phyloP scores from a whole-genome alignment of 139 green algal genomes.

The Bryopsis sp. region DNA sequence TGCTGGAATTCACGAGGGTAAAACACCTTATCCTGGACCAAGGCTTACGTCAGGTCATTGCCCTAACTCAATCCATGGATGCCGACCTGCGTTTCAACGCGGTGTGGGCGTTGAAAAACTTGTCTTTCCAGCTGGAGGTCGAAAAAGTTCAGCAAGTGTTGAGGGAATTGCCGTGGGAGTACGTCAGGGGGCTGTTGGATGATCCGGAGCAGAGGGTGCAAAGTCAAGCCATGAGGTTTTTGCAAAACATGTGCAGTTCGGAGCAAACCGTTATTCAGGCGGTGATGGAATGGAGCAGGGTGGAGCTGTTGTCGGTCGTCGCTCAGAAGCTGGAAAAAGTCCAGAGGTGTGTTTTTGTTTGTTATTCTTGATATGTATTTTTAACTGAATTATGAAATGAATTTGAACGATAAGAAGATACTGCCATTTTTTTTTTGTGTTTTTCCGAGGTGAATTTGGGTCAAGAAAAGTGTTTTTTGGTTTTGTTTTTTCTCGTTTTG shows the following conservation, averaged over 20 bases:
- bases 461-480: too few species aligned
- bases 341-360: not conserved
- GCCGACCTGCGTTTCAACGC: slow-evolving; percentile 46
- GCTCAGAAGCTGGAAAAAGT: not conserved
- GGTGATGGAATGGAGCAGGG: not conserved
- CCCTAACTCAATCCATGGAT: slow-evolving; percentile 30
- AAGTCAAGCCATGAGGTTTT: slow-evolving; percentile 29
- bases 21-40: slow-evolving; percentile 49
- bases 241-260: slow-evolving; percentile 19
- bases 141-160: slow-evolving; percentile 14
- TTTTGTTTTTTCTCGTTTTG: too few species aligned
- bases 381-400: too few species aligned
- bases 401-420: too few species aligned
- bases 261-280: not conserved
- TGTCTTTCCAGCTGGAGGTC: slow-evolving; percentile 34
- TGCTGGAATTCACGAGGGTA: slow-evolving; percentile 61
- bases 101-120: slow-evolving; percentile 68
- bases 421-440: too few species aligned
- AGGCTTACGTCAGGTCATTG: slow-evolving; percentile 31
- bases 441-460: too few species aligned
- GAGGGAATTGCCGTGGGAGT: slow-evolving; percentile 42
- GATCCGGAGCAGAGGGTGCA: slow-evolving; percentile 43
- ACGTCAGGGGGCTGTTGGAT: slow-evolving; percentile 38
- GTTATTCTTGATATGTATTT: too few species aligned
- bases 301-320: not conserved